Evolutionary conservation across 768 basidiomycete species (phyloP), one percentile per base, ranked within the genome.

Genomic region (Boletus vinaceobasis): DNA sequence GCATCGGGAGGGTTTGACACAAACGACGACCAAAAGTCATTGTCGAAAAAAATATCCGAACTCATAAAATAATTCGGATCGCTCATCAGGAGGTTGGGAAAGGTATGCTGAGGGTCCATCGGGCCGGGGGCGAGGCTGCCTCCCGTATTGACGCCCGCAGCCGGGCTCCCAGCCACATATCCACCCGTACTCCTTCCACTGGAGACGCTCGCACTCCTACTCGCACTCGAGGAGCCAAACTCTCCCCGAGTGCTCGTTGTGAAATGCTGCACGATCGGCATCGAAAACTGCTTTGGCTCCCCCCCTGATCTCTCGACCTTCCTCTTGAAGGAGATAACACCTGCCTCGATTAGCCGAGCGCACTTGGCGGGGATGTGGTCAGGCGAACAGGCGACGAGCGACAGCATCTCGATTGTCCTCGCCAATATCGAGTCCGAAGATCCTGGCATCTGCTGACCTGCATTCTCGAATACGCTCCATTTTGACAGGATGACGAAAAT

Each of bases 21-120:
- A 38, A 78, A 77, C 7, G 74, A 71, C 21, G 71, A 63, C 77
- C 77, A 78, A 56, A 78, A 78, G 9, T 72, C 70, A 27, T 71
- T 66, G 53, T 78, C 77, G 39, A 75, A 67, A 53, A 78, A 74
- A 45, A 76, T 61, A 53, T 78, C 74, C 23, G 74, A 66, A 38
- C 59, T 62, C 59, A 69, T 63, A 45, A 73, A 73, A 43, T 66
- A 73, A 43, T 53, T 70, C 1, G 65, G 60, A 36, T 71, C 70
- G 37, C 49, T 60, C 59, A 66, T 58, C 3, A 66, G 56, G 33
- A 65, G 33, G 17, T 62, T 66, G 10, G 61, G 61, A 26, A 64
- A 69, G 2, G 52, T 44, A 14, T 60, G 61, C 11, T 59, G 69
- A 15, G 56, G 43, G 7, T 70, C 60, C 46, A 59, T 57, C 33